Base-by-base conservation (phyloP, 2,329 filamentous ascomycete genomes). In the Aschersonia sp. region DNA sequence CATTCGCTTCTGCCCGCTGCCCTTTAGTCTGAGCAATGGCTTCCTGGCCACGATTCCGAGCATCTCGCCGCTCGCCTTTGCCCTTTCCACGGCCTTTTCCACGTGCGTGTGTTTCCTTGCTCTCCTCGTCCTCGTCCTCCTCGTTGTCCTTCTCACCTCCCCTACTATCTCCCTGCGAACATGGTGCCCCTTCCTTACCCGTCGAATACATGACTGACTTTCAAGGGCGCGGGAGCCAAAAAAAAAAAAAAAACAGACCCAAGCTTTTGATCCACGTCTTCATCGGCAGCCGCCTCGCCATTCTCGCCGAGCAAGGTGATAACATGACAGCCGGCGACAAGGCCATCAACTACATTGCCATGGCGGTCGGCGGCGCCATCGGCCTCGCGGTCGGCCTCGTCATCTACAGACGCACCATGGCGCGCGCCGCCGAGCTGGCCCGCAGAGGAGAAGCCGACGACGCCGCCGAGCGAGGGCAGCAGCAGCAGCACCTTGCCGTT, bases 1-100 rank as follows among this genome's bases (percentile, higher is more conserved):
- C 76, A 92, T 98, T 56, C 79, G 92, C 32, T 76, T 97, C 53
- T 97, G 90, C 58, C 92, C 92, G 2, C 63, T 98, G 50, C 92
- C 92, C 11, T 98, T 94, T 63, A 92, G 85, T 46, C 70, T 97
- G 55, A 89, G 85, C 60, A 98, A 98, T 61, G 92, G 88, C 45
- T 94, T 94, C 51, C 78, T 98, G 48, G 87, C 87, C 32, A 97
- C 92, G 1, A 89, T 98, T 51, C 89, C 89, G 3, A 94, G 84
- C 32, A 86, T 98, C 35, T 76, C 81, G 30, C 84, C 85, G 41
- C 62, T 74, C 50, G 77, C 77, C 44, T 97, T 94, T 66, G 82
- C 81, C 32, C 62, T 88, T 43, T 90, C 92, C 5, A 97, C 90
- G 0, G 82, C 86, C 3, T 68, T 90, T 12, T 81, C 88, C 9